Conservation (phyloP, 139 green algal species). For the Chloropicon primus region DNA sequence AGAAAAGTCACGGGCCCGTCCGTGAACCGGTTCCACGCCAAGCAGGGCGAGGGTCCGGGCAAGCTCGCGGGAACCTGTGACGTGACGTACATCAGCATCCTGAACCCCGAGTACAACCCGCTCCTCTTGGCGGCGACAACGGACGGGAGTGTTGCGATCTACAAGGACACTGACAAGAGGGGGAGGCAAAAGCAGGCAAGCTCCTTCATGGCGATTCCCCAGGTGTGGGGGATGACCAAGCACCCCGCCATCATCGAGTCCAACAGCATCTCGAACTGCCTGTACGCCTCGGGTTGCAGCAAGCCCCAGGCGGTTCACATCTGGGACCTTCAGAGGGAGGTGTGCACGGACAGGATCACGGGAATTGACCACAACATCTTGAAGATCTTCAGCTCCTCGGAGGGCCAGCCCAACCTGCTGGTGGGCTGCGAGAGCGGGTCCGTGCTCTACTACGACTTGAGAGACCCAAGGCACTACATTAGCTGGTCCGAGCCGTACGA, state of each 20-base stretch:
- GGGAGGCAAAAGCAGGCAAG: slow-evolving; percentile 4
- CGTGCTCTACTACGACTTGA: not conserved
- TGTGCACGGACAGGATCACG: slow-evolving; percentile 29
- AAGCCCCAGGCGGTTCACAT: slow-evolving; percentile 14
- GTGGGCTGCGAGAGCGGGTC: not conserved
- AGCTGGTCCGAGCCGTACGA: not conserved
- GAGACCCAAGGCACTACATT: not conserved
- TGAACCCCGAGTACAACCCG: not conserved
- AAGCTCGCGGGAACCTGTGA: not conserved
- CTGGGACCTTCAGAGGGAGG: slow-evolving; percentile 43
- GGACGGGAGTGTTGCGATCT: not conserved
- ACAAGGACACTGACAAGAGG: not conserved
- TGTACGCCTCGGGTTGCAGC: slow-evolving; percentile 26
- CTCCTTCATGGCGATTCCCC: slow-evolving; percentile 10
- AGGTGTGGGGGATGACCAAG: not conserved
- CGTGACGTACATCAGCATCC: not conserved
- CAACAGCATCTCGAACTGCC: slow-evolving; percentile 5
- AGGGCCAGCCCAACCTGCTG: not conserved
- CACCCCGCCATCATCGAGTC: slow-evolving; percentile 16
- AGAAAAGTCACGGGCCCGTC: not conserved
- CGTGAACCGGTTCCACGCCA: not conserved
- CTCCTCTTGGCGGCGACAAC: not conserved
- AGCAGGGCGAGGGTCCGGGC: not conserved
- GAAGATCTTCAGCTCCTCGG: not conserved
- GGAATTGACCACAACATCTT: not conserved